These are phyloP conservation scores for Rhizophagus prolifer DNA, from an alignment of 192 early-diverging fungal genomes.

Conservation along the genomic window DNA sequence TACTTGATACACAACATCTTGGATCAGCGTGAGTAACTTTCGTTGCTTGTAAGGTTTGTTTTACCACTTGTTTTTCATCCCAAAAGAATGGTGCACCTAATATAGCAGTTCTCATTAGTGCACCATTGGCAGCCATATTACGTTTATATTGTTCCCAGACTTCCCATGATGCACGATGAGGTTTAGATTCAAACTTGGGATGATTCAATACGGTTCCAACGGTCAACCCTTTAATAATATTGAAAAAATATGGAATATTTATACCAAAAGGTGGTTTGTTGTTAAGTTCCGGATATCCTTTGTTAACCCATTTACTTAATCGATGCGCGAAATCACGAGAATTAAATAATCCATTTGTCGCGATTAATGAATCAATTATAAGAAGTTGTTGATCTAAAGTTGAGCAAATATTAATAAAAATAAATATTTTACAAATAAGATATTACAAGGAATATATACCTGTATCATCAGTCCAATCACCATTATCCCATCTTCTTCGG, in stretches of 20 bases:
- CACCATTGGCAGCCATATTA: constrained; percentile 42
- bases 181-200: constrained; percentile 48
- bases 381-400: constrained; percentile 62
- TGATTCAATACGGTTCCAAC: constrained; percentile 47
- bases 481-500: constrained; percentile 39
- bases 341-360: constrained; percentile 50
- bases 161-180: constrained; percentile 45
- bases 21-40: constrained; percentile 49
- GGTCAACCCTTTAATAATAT: constrained; percentile 37
- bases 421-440: not conserved
- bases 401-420: constrained; percentile 36
- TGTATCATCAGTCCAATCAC: constrained; percentile 53
- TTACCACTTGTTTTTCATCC: constrained; percentile 41
- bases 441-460: not conserved
- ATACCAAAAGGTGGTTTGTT: constrained; percentile 58
- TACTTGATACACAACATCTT: constrained; percentile 37
- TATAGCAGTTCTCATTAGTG: constrained; percentile 44
- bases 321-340: constrained; percentile 48
- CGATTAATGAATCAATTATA: constrained; percentile 51
- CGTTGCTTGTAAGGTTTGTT: constrained; percentile 41
- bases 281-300: constrained; percentile 52
- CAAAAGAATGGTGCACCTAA: constrained; percentile 41
- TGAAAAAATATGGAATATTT: not conserved
- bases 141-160: constrained; percentile 39
- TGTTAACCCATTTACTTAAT: constrained; percentile 50